Base-by-base conservation (phyloP, 352 stramenopile species). In the Saprolegnia diclina region DNA sequence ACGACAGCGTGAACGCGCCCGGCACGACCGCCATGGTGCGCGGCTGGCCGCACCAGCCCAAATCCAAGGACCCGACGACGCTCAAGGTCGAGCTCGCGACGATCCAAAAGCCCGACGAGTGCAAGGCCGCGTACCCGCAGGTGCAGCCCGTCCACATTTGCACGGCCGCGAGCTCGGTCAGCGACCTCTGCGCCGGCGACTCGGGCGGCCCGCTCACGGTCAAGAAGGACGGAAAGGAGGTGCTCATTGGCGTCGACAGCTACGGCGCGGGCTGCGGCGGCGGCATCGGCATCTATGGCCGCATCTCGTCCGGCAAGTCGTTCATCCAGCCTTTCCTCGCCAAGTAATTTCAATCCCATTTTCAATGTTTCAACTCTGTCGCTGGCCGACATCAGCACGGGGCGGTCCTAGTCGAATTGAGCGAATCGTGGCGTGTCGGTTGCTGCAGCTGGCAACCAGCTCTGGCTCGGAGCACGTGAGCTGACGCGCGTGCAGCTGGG, bases 321-420 rank as follows among this genome's bases (percentile, higher is more conserved):
- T 67, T 67, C 46, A 62, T 67, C 42, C 14, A 67, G 46, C 46
- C 59, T 14, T 67, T 50, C 59, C 11, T 67, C 11, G 13, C 22
- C 59, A 63, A 48, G 42, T 48, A 48, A 48, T 48, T 48, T 14
- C 42, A 48, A 48, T 48, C 3, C 3, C 18, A 11, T 48, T 48
- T 14, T 48, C 42, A n/a, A 45, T 48, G 3, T 48, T 10, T 48
- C 42, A 14, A 48, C 18, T 48, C 42, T 48, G 4, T 48, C 18
- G 42, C 42, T 14, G 29, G 5, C 29, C 29, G 29, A 35, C 29
- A n/a, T n/a, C n/a, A n/a, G n/a, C n/a, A n/a, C n/a, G n/a, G n/a
- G n/a, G n/a, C n/a, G n/a, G n/a, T n/a, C n/a, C n/a, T n/a, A n/a
- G n/a, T n/a, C n/a, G n/a, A n/a, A n/a, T n/a, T n/a, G n/a, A n/a